phyloP scores from a whole-genome alignment of 257 asterid genomes.

The Buddleja alternifolia region DNA sequence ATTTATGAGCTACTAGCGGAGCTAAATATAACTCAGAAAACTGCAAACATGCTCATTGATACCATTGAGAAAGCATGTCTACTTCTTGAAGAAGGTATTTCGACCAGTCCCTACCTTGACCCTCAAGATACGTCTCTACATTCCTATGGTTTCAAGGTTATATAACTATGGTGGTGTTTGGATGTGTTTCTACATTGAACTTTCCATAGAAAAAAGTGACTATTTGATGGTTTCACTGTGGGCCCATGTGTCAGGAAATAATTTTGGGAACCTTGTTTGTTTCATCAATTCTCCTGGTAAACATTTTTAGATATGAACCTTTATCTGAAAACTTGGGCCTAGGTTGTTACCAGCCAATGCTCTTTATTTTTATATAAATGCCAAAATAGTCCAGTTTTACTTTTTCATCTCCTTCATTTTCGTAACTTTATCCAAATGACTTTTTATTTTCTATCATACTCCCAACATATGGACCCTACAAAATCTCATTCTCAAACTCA shows the following conservation, averaged over 20 bases:
- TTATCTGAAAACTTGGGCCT: background rate
- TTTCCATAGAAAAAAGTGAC: constrained; percentile 4
- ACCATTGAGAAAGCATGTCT: constrained; percentile 75
- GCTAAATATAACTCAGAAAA: constrained; percentile 68
- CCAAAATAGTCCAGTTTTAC: constrained; percentile 1
- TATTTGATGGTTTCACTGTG: constrained; percentile 12
- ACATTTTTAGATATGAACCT: background rate
- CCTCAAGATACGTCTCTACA: constrained; percentile 23
- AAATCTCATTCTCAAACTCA: background rate
- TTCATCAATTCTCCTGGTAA: background rate
- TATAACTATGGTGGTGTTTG: background rate
- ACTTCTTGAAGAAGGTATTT: constrained; percentile 94
- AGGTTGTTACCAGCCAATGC: background rate
- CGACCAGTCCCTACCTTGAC: constrained; percentile 29
- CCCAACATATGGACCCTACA: background rate
- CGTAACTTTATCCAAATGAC: constrained; percentile 1
- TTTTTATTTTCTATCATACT: background rate
- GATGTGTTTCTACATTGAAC: constrained; percentile 1
- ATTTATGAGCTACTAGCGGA: constrained; percentile 89
- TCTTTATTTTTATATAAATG: constrained; percentile 8
- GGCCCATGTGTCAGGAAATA: background rate
- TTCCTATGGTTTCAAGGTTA: constrained; percentile 27
- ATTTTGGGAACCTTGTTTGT: background rate
- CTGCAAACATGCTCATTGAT: constrained; percentile 73
- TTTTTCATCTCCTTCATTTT: background rate